Evolutionary conservation across 306 rosid genomes (phyloP), one percentile per base, ranked within the genome.

Genomic region (Vachellia collinsii): DNA sequence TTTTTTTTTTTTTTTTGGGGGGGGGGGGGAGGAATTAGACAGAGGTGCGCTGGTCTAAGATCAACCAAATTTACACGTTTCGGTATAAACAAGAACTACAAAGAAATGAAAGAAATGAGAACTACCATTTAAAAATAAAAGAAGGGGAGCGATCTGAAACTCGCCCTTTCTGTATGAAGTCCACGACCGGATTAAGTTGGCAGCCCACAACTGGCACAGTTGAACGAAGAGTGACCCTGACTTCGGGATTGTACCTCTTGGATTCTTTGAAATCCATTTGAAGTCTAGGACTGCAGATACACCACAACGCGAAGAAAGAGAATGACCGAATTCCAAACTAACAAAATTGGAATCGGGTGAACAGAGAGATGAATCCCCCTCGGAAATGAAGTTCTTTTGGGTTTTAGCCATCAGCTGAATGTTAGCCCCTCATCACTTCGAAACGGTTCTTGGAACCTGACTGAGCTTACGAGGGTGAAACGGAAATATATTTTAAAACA

Each of bases 121-220:
- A 29, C 54, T 67, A 85, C 88, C 88, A 81, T 16, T 5, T 65
- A 78, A 6, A 77, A 66, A 12, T 56, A 53, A 77, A 1, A 53
- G 68, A 25, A 69, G 71, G 54, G 4, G 1, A 5, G 72, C 8
- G 79, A 64, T 19, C 38, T n/a, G 36, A 0, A 47, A 10, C 0
- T 9, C 20, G 37, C 19, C 68, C 68, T 42, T 11, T 42, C 7
- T 7, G 16, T 36, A 19, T 29, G 41, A 0, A 6, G 1, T 0
- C 48, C 38, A 36, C 53, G 0, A 23, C n/a, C 48, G 80, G 76
- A 1, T 19, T 13, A 34, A 80, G 72, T 73, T 75, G 58, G 73
- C 46, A 12, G 67, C 78, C 82, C 38, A 72, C 70, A 68, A 81
- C 85, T 4, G 82, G 87, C 50, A 41, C 46, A 1, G 34, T 13